A percentile compares a stretch with the other conserved stretches of the same genome.
These are phyloP conservation scores for Lachnellula hyalina DNA, from an alignment of 2,329 filamentous ascomycete species.

Conservation along the genomic window DNA sequence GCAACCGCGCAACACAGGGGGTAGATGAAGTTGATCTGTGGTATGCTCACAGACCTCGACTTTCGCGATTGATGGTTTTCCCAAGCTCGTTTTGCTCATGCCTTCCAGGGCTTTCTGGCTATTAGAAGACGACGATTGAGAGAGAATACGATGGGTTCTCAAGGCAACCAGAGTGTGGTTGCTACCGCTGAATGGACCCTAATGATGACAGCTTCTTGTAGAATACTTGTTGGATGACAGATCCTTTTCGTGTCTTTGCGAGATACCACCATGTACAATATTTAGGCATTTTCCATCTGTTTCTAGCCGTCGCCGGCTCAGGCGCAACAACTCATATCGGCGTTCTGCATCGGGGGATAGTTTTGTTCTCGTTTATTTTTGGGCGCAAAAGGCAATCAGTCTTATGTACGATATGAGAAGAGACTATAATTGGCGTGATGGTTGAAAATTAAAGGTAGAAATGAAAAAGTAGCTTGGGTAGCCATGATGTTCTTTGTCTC, in stretches of 20 bases:
- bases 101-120: no score
- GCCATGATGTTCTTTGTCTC: not conserved
- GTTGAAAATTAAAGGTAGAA: not conserved
- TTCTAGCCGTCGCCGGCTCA: slow-evolving; percentile 3
- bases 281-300: slow-evolving; percentile 4
- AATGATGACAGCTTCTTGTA: slow-evolving; percentile 18
- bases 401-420: slow-evolving; percentile 7
- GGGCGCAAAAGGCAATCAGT: slow-evolving; percentile 1
- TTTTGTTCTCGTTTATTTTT: not conserved
- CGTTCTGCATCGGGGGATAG: slow-evolving; percentile 5
- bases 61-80: not conserved
- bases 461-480: slow-evolving; percentile 1
- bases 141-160: no score
- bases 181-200: not conserved
- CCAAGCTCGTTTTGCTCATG: not conserved
- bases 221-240: slow-evolving; percentile 12
- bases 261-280: slow-evolving; percentile 27
- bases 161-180: no score
- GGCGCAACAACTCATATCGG: slow-evolving; percentile 11
- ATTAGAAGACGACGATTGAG: no score
- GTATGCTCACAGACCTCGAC: not conserved
- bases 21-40: not conserved
- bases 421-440: not conserved
- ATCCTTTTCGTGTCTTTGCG: slow-evolving; percentile 14
- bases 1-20: slow-evolving; percentile 34